These are phyloP conservation scores for Fusarium burgessii DNA, from an alignment of 2,329 filamentous ascomycete species.

Conservation along the genomic window DNA sequence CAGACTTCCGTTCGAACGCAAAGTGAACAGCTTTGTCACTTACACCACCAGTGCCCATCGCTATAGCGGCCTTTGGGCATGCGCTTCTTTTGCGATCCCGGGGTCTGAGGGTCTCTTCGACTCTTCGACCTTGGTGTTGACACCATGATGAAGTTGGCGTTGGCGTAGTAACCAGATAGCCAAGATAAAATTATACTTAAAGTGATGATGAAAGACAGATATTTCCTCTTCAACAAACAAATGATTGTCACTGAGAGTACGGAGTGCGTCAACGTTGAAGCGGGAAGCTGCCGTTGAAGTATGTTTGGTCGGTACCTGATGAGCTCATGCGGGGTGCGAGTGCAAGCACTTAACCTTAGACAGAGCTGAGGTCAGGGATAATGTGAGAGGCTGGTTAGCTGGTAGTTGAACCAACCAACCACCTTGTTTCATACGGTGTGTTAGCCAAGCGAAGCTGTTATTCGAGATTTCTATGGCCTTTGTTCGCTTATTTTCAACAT, in stretches of 20 bases:
- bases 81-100: constrained; percentile 48
- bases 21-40: constrained; percentile 12
- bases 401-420: constrained; percentile 1
- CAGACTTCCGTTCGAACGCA: background rate
- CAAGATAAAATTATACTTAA: background rate
- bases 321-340: constrained; percentile 27
- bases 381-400: constrained; percentile 15
- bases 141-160: constrained; percentile 20
- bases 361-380: constrained; percentile 8
- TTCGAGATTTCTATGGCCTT: background rate
- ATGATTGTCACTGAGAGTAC: background rate
- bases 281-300: constrained; percentile 30
- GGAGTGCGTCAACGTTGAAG: constrained; percentile 1
- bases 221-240: background rate
- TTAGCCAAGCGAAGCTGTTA: background rate
- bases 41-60: constrained; percentile 55
- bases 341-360: background rate
- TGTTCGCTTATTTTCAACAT: background rate
- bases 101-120: constrained; percentile 37
- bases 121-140: constrained; percentile 30
- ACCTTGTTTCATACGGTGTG: background rate
- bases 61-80: constrained; percentile 50
- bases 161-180: background rate
- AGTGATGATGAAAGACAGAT: background rate
- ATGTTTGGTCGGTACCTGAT: background rate